These are phyloP conservation scores for Raffaelea arxii DNA, from an alignment of 2,329 filamentous ascomycete genomes.

Conservation along the genomic window DNA sequence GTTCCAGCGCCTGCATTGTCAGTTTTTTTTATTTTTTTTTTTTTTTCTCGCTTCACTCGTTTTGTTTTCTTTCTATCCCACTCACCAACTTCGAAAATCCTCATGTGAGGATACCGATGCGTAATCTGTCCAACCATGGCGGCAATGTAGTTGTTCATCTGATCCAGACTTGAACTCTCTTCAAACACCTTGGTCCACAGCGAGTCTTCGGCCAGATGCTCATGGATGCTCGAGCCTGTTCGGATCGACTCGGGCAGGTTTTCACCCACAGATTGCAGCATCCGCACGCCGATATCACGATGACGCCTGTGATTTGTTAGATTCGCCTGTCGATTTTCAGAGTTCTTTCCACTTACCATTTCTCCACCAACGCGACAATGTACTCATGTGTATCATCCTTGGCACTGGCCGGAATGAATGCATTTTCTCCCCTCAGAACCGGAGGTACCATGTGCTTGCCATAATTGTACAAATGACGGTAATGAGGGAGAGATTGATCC, in stretches of 20 bases:
- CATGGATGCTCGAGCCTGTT: background rate
- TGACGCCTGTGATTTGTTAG: background rate
- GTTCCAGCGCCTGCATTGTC: conserved; percentile 29
- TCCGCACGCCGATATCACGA: background rate
- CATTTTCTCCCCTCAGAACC: background rate
- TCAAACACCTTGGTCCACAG: background rate
- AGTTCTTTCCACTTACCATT: background rate
- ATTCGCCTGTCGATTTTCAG: background rate
- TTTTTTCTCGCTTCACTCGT: no score
- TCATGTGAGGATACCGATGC: conserved; percentile 25
- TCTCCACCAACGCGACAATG: background rate
- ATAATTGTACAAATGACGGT: background rate
- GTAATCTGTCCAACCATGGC: conserved; percentile 21
- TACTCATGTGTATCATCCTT: background rate
- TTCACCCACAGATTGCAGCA: background rate
- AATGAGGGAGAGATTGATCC: background rate
- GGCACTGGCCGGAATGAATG: background rate
- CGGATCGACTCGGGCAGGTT: background rate
- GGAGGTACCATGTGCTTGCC: background rate
- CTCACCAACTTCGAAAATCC: conserved; percentile 17
- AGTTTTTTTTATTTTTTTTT: no score
- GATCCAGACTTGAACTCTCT: background rate
- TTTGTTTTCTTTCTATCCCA: no score
- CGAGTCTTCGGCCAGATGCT: background rate
- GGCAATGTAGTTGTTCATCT: conserved; percentile 5